Conservation (phyloP, 441 rosid genomes). For the Bocquillonia castaneifolia region DNA sequence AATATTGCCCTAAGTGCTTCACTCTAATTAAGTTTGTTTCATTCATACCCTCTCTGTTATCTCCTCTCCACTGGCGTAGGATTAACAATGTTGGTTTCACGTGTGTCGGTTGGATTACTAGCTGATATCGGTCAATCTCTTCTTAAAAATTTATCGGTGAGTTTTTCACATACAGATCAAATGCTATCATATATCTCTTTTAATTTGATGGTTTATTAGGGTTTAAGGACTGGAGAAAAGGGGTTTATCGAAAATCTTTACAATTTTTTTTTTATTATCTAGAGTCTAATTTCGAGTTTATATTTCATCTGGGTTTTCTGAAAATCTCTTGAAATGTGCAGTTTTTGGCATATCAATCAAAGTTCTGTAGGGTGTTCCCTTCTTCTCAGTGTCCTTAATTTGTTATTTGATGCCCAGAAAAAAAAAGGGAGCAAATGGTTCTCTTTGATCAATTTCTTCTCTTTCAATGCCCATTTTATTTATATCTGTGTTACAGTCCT, state of each 20-base stretch:
- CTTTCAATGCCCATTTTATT: background rate
- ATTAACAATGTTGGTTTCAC: conserved; percentile 35
- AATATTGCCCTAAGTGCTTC: background rate
- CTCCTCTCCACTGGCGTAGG: background rate
- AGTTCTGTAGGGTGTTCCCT: background rate
- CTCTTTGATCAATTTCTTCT: background rate
- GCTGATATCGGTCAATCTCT: conserved; percentile 38
- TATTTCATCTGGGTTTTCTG: background rate
- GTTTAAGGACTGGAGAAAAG: background rate
- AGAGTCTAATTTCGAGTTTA: background rate
- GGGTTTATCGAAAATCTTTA: background rate
- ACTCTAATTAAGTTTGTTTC: background rate
- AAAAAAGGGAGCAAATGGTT: background rate
- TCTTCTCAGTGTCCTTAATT: background rate
- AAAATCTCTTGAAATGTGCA: background rate
- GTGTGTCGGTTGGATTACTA: conserved; percentile 38
- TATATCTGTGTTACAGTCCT: too few relatives aligned
- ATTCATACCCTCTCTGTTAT: background rate
- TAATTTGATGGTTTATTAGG: background rate
- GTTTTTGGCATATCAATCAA: background rate
- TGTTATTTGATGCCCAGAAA: background rate
- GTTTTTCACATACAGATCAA: conserved; percentile 7
- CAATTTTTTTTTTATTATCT: background rate
- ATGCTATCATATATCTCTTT: background rate
- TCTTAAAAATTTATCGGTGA: conserved; percentile 38